phyloP scores from a whole-genome alignment of 2,329 filamentous ascomycete genomes.

The Thermomyces lanuginosus region DNA sequence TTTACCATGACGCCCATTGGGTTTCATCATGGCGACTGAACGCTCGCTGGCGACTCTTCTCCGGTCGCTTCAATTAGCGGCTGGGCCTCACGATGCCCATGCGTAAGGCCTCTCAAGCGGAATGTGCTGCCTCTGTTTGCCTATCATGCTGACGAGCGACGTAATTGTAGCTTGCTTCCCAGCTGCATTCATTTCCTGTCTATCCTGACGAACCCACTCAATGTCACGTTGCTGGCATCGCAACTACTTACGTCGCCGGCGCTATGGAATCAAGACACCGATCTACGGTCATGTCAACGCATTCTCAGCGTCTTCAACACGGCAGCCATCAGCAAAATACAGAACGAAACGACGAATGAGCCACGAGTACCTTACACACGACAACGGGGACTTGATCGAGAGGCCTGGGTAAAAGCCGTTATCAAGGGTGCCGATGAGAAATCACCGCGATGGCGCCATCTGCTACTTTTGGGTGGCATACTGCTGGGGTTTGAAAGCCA shows the following conservation, averaged over 20 bases:
- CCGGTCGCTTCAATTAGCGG: slow-evolving; percentile 43
- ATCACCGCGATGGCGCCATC: slow-evolving; percentile 62
- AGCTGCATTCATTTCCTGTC: slow-evolving; percentile 32
- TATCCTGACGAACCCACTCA: slow-evolving; percentile 43
- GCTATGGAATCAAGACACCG: slow-evolving; percentile 40
- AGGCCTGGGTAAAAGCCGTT: slow-evolving; percentile 44
- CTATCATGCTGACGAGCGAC: slow-evolving; percentile 6
- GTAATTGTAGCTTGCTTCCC: slow-evolving; percentile 34
- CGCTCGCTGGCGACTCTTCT: slow-evolving; percentile 44
- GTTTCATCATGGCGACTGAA: slow-evolving; percentile 39
- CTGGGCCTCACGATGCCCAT: slow-evolving; percentile 42
- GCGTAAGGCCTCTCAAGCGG: slow-evolving; percentile 29
- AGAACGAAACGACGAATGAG: slow-evolving; percentile 27
- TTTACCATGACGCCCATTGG: background rate
- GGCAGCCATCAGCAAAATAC: slow-evolving; percentile 38
- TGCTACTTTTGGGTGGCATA: slow-evolving; percentile 63
- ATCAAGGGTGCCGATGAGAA: slow-evolving; percentile 44
- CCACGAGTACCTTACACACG: slow-evolving; percentile 18
- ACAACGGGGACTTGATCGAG: slow-evolving; percentile 37
- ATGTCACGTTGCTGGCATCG: slow-evolving; percentile 43
- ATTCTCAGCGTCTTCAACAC: slow-evolving; percentile 47
- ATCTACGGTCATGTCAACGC: slow-evolving; percentile 38
- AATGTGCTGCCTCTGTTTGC: slow-evolving; percentile 1
- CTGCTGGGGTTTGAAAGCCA: slow-evolving; percentile 58
- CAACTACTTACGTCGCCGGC: slow-evolving; percentile 44